These are phyloP conservation scores for Phytophthora pluvialis DNA, from an alignment of 352 stramenopile species.

Conservation along the genomic window DNA sequence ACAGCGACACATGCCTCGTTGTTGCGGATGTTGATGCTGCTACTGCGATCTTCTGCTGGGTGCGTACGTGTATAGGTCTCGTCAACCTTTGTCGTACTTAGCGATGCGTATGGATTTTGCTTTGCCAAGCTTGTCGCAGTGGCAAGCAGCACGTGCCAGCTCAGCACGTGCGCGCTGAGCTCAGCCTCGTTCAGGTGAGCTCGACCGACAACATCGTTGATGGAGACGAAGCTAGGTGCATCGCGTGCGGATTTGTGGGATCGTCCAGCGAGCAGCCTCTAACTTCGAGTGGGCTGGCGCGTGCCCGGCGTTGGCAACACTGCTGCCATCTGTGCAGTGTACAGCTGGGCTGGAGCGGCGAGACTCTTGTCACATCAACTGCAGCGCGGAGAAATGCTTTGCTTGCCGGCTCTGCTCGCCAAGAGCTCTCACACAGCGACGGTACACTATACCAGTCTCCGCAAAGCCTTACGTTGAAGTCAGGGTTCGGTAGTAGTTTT, in stretches of 20 bases:
- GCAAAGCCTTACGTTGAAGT: constrained; percentile 11
- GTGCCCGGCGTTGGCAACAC: not conserved
- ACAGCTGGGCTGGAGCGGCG: not conserved
- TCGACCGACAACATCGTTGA: constrained; percentile 1
- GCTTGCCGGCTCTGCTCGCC: too few species aligned
- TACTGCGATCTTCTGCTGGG: not conserved
- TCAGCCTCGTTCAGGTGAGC: not conserved
- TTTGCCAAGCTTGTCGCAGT: constrained; percentile 1
- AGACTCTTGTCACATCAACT: too few species aligned
- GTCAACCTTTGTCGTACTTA: constrained; percentile 5
- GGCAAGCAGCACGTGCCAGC: constrained; percentile 5
- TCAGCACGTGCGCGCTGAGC: too few species aligned
- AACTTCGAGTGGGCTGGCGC: too few species aligned
- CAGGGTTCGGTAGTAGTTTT: not conserved
- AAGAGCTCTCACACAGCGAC: constrained; percentile 2
- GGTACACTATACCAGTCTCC: not conserved
- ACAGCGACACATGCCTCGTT: constrained; percentile 6
- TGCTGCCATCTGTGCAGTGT: not conserved
- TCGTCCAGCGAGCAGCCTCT: constrained; percentile 5
- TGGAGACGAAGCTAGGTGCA: constrained; percentile 7
- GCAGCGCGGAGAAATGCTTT: too few species aligned
- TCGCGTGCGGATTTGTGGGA: constrained; percentile 8
- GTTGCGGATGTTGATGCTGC: constrained; percentile 13
- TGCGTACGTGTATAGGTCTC: not conserved
- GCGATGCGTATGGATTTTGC: constrained; percentile 2